phyloP scores from a whole-genome alignment of 2,329 filamentous ascomycete genomes.

The Colletotrichum abscissum region DNA sequence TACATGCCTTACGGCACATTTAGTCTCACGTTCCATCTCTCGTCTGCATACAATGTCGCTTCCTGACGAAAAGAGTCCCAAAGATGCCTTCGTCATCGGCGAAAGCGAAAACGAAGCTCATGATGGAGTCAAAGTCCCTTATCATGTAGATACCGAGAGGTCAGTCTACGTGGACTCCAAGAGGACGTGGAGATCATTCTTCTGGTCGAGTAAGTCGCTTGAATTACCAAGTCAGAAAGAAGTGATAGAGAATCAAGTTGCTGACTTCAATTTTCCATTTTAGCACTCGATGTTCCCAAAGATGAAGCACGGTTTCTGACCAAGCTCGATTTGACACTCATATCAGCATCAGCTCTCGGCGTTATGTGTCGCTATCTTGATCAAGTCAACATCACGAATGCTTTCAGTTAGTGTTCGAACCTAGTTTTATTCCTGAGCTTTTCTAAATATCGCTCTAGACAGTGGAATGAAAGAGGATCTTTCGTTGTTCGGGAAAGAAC shows the following conservation, averaged over 20 bases:
- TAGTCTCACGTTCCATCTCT: not conserved
- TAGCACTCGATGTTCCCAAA: conserved; percentile 40
- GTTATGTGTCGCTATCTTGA: conserved; percentile 43
- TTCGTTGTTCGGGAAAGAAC: conserved; percentile 43
- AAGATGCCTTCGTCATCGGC: not conserved
- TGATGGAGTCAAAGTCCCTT: not conserved
- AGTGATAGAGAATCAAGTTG: not conserved
- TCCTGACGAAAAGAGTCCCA: not conserved
- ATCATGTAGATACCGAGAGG: not conserved
- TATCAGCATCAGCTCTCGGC: conserved; percentile 40
- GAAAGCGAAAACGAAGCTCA: not conserved
- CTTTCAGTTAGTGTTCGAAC: conserved; percentile 37
- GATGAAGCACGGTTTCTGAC: conserved; percentile 42
- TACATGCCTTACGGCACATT: not conserved
- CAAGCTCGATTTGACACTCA: conserved; percentile 43
- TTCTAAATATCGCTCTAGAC: conserved; percentile 32
- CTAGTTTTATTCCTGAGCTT: not conserved
- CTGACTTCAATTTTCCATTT: not conserved
- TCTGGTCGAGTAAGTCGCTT: conserved; percentile 40
- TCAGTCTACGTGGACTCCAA: conserved; percentile 51
- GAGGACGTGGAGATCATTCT: conserved; percentile 48
- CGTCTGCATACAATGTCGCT: not conserved
- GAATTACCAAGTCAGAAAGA: not conserved
- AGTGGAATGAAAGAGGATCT: conserved; percentile 47
- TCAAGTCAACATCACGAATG: conserved; percentile 44